Evolutionary conservation across 2,329 filamentous ascomycete species (phyloP), one percentile per base, ranked within the genome.

Genomic region (Daldinia sp.): DNA sequence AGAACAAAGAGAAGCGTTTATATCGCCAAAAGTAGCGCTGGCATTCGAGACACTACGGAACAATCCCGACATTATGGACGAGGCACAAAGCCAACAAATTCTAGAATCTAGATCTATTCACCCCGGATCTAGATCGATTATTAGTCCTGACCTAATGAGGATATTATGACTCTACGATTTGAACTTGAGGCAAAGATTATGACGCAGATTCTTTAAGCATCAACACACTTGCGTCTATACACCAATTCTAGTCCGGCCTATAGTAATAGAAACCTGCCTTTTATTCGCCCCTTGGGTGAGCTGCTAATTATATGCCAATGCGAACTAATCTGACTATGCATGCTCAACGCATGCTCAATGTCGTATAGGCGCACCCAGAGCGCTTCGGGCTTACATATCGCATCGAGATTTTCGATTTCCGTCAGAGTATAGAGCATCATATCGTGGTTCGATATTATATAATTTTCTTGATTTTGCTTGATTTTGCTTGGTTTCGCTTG

Each of bases 61-160:
- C 30, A 30, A 47, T 59, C 34, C 50, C 55, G 32, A 17, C 30
- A 30, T 52, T 8, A 32, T 30, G 29, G 37, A 49, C 30, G 13
- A 15, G 41, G 41, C 27, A 35, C 29, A 21, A 54, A 27, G 2
- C 29, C 23, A 25, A 25, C 25, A 39, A 21, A 15, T 58, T 53
- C 35, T 65, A 58, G 52, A 60, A 51, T 57, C n/a, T n/a, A n/a
- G n/a, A 35, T 32, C 34, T 35, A 52, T 41, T 50, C 41, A n/a
- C 19, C 52, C 17, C 10, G 43, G 30, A 41, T 52, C 49, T 39
- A 58, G 58, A 58, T 54, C 48, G 19, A 30, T 51, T 51, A 37
- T 58, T 34, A 47, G 23, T 19, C 49, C 9, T 50, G 21, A 58
- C 43, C 6, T 49, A 57, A 48, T 47, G 50, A 35, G n/a, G 25